Conservation (phyloP, 108 stramenopile genomes). For the Phaeodactylum tricornutum region DNA sequence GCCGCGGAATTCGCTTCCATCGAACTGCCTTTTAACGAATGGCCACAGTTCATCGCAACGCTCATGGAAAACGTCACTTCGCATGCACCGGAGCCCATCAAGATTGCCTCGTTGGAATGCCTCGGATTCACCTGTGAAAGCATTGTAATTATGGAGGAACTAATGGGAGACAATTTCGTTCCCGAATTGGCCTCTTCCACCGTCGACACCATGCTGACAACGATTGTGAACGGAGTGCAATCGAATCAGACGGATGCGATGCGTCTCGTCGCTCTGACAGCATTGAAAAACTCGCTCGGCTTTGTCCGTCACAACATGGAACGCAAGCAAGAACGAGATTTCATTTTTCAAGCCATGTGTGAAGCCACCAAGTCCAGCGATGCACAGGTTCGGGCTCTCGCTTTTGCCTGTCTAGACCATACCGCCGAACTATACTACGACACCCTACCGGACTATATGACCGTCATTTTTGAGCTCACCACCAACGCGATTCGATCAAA, state of each 20-base stretch:
- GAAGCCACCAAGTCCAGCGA: conserved; percentile 83
- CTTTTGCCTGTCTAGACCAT: conserved; percentile 85
- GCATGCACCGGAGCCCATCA: conserved; percentile 44
- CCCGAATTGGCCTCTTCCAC: conserved; percentile 69
- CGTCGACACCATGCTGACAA: conserved; percentile 89
- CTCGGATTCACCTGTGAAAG: conserved; percentile 93
- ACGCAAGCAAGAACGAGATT: conserved; percentile 74
- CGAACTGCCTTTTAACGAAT: conserved; percentile 75
- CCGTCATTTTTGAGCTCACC: conserved; percentile 84
- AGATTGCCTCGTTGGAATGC: conserved; percentile 86
- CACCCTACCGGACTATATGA: conserved; percentile 85
- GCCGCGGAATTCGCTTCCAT: conserved; percentile 79
- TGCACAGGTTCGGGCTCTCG: conserved; percentile 56
- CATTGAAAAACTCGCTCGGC: conserved; percentile 82
- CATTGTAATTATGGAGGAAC: conserved; percentile 34
- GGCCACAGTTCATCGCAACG: conserved; percentile 73
- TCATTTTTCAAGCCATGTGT: conserved; percentile 91
- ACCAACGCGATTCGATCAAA: conserved; percentile 56
- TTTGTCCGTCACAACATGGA: conserved; percentile 93
- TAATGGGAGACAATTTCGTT: conserved; percentile 13
- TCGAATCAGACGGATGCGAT: conserved; percentile 64
- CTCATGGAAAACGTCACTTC: conserved; percentile 70
- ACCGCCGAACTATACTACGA: conserved; percentile 90
- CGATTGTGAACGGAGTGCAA: conserved; percentile 94
- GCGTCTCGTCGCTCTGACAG: conserved; percentile 79